These are phyloP conservation scores for Aureobasidium subglaciale DNA, from an alignment of 2,329 filamentous ascomycete species.

Conservation along the genomic window DNA sequence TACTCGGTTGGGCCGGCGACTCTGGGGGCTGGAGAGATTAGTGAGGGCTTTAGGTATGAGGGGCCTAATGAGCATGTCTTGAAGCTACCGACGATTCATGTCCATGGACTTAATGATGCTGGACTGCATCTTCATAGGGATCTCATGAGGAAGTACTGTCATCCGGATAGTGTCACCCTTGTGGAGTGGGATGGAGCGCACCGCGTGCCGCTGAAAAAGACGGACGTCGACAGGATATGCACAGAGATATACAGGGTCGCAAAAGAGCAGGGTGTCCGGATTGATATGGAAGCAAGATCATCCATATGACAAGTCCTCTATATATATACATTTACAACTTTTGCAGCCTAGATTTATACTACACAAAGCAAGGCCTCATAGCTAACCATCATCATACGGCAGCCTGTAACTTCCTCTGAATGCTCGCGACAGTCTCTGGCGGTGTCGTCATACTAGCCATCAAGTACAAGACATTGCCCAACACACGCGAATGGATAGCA, in stretches of 20 bases:
- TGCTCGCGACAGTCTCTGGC: constrained; percentile 32
- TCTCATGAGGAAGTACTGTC: constrained; percentile 54
- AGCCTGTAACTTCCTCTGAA: constrained; percentile 36
- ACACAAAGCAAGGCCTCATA: too few relatives aligned
- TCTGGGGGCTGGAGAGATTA: constrained; percentile 36
- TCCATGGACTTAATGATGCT: constrained; percentile 57
- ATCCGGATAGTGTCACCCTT: constrained; percentile 45
- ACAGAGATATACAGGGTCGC: constrained; percentile 47
- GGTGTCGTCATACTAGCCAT: constrained; percentile 51
- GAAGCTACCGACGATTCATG: constrained; percentile 56
- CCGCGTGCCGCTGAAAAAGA: constrained; percentile 60
- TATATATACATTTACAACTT: too few relatives aligned
- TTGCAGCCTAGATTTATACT: background rate
- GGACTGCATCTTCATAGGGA: constrained; percentile 53
- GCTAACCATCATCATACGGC: too few relatives aligned
- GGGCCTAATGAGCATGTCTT: constrained; percentile 44
- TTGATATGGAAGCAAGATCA: constrained; percentile 10
- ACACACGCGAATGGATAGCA: constrained; percentile 51
- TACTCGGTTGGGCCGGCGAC: constrained; percentile 31
- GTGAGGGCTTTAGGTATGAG: constrained; percentile 38
- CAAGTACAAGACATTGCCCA: constrained; percentile 55
- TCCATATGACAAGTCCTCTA: too few relatives aligned
- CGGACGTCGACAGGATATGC: constrained; percentile 55
- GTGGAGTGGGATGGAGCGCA: constrained; percentile 71
- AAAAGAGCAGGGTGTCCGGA: constrained; percentile 40